A percentile compares a stretch with the other conserved stretches of the same genome.
These are phyloP conservation scores for Xylaria telfairii DNA, from an alignment of 495 filamentous ascomycete genomes.

Conservation along the genomic window DNA sequence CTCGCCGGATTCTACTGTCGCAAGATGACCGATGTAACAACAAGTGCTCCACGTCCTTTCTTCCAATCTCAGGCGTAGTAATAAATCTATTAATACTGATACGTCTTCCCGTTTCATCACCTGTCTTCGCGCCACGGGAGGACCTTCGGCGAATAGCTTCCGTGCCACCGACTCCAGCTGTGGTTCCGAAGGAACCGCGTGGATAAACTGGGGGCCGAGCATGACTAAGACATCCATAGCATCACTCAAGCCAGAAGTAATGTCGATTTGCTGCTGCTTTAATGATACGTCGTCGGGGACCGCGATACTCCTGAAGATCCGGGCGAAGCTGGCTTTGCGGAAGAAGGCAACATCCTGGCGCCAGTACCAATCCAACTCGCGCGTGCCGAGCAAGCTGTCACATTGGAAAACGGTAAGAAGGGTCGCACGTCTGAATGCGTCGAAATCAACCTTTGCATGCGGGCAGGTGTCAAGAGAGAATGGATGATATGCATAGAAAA, in stretches of 20 bases:
- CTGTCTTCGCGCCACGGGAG: not conserved
- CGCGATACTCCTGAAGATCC: not conserved
- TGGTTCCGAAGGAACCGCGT: not conserved
- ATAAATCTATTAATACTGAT: not conserved
- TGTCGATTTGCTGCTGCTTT: not conserved
- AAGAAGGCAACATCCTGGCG: slow-evolving; percentile 15
- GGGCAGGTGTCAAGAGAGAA: not conserved
- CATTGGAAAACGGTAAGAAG: slow-evolving; percentile 22
- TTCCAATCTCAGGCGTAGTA: not conserved
- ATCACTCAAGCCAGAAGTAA: not conserved
- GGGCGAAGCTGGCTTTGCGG: slow-evolving; percentile 9
- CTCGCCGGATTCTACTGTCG: not conserved
- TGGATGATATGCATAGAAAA: slow-evolving; percentile 17
- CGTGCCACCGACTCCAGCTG: not conserved
- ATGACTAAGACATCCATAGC: slow-evolving; percentile 14
- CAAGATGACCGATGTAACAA: not conserved
- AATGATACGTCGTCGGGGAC: not conserved
- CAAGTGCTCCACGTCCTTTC: not conserved
- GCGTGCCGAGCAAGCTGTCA: slow-evolving; percentile 26
- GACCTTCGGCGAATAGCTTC: slow-evolving; percentile 10
- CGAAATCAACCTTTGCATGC: not conserved
- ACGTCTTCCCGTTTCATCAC: not conserved
- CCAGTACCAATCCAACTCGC: slow-evolving; percentile 27
- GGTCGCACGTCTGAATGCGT: slow-evolving; percentile 7
- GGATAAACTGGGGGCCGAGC: slow-evolving; percentile 5